Base-by-base conservation (phyloP, 2,329 filamentous ascomycete species). In the Elsinoe batatas region DNA sequence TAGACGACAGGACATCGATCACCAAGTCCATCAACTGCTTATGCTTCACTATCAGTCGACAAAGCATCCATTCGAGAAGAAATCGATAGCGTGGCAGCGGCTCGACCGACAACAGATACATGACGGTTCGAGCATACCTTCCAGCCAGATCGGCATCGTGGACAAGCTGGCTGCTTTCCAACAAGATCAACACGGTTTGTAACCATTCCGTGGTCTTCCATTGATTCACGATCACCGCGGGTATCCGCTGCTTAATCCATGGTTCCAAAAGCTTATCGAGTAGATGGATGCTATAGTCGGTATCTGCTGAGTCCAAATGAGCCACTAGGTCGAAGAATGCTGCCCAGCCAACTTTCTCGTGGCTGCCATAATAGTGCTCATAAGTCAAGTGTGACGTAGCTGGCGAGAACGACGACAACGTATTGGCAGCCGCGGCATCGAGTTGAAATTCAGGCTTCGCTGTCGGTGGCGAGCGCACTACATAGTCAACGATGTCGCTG, bases 121-220 rank as follows among this genome's bases (percentile, higher is more conserved):
- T 67, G 35, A 76, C 65, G 2, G 65, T 59, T 5, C 68, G 64
- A 12, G 76, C 61, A 44, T 74, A 68, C 1, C 57, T 18, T 13
- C 66, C 61, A 1, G 64, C 65, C 17, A 71, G 60, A 55, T 56
- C 33, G 7, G 38, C 15, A 5, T 26, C 11, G 8, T 33, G 13
- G 37, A 30, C 18, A 40, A 54, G 3, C 53, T 15, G 5, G 26
- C 44, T 12, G 58, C 56, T 1, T 54, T 76, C 71, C 6, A 63
- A 62, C 13, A 76, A 67, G 0, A 77, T 56, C 1, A 77, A 61
- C 63, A 76, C 69, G 15, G 70, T 65, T 55, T 77, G 74, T 8
- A 77, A 63, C 56, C 77, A 75, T n/a, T 74, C 58, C 0, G 71
- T 69, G n/a, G 70, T 68, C 60, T 78, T 78, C 73, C 73, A 77